Evolutionary conservation across 2,329 filamentous ascomycete species (phyloP).

Genomic region (Fusarium scirpi): DNA sequence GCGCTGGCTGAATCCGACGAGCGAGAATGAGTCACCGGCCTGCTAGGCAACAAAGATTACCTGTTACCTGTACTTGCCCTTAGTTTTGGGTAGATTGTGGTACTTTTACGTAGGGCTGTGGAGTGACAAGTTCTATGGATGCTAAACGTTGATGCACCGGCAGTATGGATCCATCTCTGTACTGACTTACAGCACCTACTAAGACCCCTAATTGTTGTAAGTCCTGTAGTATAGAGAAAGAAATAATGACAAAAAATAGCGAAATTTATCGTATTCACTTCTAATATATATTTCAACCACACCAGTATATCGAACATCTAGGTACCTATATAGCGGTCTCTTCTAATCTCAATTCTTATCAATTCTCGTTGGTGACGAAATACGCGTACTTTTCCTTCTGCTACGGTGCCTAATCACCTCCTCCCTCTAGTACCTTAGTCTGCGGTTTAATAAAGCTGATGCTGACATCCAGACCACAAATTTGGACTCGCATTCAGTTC

Average conservation of each 20-base stretch:
- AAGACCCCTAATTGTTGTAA: not conserved
- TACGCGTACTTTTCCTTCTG: constrained; percentile 26
- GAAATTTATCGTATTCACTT: not conserved
- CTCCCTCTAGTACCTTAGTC: not conserved
- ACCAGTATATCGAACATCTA: constrained; percentile 2
- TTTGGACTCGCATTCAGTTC: constrained; percentile 12
- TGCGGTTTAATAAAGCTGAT: constrained; percentile 40
- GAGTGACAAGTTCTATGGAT: not conserved
- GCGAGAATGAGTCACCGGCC: constrained; percentile 36
- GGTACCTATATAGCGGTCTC: not conserved
- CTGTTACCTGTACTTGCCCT: not conserved
- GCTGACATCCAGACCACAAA: constrained; percentile 34
- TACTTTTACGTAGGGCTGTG: constrained; percentile 4
- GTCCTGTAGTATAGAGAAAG: not conserved
- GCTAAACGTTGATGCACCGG: not conserved
- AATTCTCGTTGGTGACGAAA: constrained; percentile 11
- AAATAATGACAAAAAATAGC: not conserved
- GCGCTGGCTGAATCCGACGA: constrained; percentile 6
- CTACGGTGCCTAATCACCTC: constrained; percentile 4
- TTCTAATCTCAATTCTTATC: not conserved
- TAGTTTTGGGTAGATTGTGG: constrained; percentile 11
- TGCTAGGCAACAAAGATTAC: constrained; percentile 4
- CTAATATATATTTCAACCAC: constrained; percentile 16
- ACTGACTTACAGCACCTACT: not conserved
- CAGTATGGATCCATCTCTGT: not conserved